Evolutionary conservation across 441 rosid genomes (phyloP).

Genomic region (Populus hybrid): DNA sequence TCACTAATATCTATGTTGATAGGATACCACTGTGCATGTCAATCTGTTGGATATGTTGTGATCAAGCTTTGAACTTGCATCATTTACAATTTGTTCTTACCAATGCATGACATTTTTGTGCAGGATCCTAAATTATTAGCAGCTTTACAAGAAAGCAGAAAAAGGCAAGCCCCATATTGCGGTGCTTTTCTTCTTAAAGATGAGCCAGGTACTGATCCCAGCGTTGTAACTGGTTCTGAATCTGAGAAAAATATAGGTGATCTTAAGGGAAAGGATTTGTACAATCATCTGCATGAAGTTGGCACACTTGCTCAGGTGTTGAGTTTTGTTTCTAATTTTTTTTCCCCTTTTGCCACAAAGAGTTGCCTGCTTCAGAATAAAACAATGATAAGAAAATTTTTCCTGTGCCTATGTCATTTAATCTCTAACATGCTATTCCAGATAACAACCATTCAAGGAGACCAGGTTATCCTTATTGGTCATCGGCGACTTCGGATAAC

Average conservation of each 20-base stretch:
- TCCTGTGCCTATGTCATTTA: constrained; percentile 1
- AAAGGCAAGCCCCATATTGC: constrained; percentile 94
- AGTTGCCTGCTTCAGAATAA: neutral
- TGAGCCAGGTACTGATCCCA: constrained; percentile 69
- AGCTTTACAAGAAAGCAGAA: constrained; percentile 88
- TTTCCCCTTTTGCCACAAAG: neutral
- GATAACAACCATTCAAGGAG: constrained; percentile 91
- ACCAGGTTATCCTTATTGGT: constrained; percentile 91
- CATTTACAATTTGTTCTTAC: neutral
- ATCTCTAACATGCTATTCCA: constrained; percentile 33
- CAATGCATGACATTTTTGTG: constrained; percentile 10
- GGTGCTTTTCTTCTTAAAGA: constrained; percentile 97
- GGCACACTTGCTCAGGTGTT: constrained; percentile 96
- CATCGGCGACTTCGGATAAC: constrained; percentile 89
- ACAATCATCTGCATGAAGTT: constrained; percentile 85
- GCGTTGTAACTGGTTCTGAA: constrained; percentile 56
- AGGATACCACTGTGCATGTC: neutral
- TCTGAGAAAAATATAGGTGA: constrained; percentile 62
- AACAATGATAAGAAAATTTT: neutral
- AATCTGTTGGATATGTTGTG: neutral
- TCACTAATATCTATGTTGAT: neutral
- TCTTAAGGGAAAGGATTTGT: constrained; percentile 84
- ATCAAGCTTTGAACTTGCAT: neutral
- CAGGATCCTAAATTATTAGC: constrained; percentile 93
- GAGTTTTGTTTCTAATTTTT: constrained; percentile 15